Conservation (phyloP, 441 rosid genomes). For the Adansonia grandidieri region DNA sequence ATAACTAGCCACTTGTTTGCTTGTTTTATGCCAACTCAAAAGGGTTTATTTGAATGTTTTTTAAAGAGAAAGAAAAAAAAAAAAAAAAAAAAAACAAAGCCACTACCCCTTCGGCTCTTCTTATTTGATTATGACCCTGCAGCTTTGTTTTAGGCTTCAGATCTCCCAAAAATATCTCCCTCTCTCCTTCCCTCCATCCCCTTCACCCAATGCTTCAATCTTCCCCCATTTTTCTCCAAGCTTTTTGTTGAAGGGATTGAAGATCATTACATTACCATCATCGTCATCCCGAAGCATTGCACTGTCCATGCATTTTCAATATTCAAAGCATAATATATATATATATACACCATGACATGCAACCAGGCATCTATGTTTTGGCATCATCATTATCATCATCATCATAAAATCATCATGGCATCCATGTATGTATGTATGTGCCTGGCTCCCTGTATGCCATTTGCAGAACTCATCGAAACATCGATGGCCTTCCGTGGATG, state of each 20-base stretch:
- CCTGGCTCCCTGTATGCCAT: conserved; percentile 99
- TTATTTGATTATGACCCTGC: conserved; percentile 33
- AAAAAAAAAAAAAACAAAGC: neutral
- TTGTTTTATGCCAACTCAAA: conserved; percentile 44
- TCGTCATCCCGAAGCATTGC: neutral
- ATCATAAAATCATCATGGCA: conserved; percentile 11
- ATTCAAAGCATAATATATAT: neutral
- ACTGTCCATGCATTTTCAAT: neutral
- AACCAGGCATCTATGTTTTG: neutral
- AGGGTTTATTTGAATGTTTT: conserved; percentile 21
- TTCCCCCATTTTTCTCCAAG: too few relatives aligned
- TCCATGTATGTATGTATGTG: conserved; percentile 38
- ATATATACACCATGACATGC: neutral
- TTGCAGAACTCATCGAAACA: conserved; percentile 57
- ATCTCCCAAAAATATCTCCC: conserved; percentile 33
- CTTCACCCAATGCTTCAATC: neutral
- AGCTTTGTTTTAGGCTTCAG: conserved; percentile 24
- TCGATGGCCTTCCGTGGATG: conserved; percentile 75
- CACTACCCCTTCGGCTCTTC: neutral
- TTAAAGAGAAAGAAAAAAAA: too few relatives aligned
- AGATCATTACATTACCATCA: neutral
- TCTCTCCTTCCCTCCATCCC: conserved; percentile 20
- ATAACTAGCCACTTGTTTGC: conserved; percentile 30
- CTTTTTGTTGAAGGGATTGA: neutral
- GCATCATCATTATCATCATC: neutral